Evolutionary conservation across 495 filamentous ascomycete genomes (phyloP).

Genomic region (Neurospora sp.): DNA sequence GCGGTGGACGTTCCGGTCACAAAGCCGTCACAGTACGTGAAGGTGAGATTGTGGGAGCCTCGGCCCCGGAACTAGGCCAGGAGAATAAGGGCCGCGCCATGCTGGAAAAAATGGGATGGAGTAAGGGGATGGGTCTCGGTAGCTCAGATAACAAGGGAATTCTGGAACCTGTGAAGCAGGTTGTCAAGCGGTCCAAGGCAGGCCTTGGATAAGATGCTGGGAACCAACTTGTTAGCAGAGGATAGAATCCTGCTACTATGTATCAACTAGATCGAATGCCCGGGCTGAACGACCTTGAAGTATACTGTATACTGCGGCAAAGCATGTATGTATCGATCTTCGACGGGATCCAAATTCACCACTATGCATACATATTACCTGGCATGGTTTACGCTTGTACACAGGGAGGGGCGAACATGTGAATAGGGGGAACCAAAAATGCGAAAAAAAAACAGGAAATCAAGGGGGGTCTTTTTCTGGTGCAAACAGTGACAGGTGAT

Average conservation of each 20-base stretch:
- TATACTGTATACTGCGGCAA: not conserved
- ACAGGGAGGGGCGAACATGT: not conserved
- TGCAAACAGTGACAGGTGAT: not conserved
- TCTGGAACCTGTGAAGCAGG: constrained; percentile 71
- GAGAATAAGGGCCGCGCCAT: constrained; percentile 81
- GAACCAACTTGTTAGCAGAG: not conserved
- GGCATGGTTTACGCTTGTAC: not conserved
- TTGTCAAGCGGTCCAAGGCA: constrained; percentile 76
- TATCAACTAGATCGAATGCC: not conserved
- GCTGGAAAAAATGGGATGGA: constrained; percentile 98
- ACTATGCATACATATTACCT: not conserved
- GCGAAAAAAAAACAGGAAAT: not conserved
- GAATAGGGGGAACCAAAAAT: not conserved
- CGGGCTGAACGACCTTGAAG: not conserved
- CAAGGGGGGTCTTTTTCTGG: not conserved
- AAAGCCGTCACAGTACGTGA: constrained; percentile 55
- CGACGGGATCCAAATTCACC: not conserved
- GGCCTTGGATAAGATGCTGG: constrained; percentile 62
- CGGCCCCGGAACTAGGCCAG: constrained; percentile 70
- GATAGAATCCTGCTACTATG: not conserved
- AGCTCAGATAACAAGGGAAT: constrained; percentile 78
- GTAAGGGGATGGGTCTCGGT: constrained; percentile 76
- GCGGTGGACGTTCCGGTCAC: constrained; percentile 11
- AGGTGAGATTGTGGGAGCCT: constrained; percentile 81
- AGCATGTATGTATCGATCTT: not conserved